Evolutionary conservation across 306 rosid genomes (phyloP).

Genomic region (Malus asiatica): DNA sequence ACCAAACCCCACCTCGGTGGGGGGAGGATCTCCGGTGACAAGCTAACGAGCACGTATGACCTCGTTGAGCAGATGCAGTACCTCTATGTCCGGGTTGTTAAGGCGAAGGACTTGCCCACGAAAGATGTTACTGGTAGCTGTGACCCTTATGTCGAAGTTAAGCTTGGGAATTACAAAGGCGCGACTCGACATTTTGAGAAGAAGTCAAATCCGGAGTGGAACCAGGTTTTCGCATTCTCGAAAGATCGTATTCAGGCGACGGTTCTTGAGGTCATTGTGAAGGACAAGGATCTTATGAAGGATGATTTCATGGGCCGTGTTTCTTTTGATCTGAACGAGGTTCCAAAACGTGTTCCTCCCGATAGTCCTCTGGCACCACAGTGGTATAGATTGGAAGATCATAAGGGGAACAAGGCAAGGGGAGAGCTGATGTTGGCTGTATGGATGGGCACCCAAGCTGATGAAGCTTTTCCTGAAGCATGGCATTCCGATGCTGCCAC

Average conservation of each 20-base stretch:
- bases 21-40: constrained; percentile 85
- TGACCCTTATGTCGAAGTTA: constrained; percentile 88
- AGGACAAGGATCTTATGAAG: constrained; percentile 82
- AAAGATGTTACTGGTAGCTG: constrained; percentile 92
- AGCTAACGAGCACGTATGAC: constrained; percentile 87
- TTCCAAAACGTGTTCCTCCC: constrained; percentile 90
- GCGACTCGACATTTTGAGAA: constrained; percentile 93
- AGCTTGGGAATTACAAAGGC: constrained; percentile 89
- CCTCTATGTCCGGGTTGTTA: constrained; percentile 88
- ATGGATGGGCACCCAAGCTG: constrained; percentile 99
- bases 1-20: constrained; percentile 96
- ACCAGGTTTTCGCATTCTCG: constrained; percentile 84
- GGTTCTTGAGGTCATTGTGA: constrained; percentile 72
- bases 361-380: constrained; percentile 95
- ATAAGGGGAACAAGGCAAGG: constrained; percentile 51
- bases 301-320: constrained; percentile 86
- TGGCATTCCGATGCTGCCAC: constrained; percentile 97
- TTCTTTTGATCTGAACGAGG: constrained; percentile 67
- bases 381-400: constrained; percentile 88
- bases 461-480: constrained; percentile 95
- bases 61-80: constrained; percentile 99
- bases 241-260: constrained; percentile 89
- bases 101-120: constrained; percentile 74
- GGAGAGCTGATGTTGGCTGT: constrained; percentile 99
- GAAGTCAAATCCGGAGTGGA: constrained; percentile 90